Evolutionary conservation across 495 filamentous ascomycete species (phyloP), one percentile per base, ranked within the genome.

Genomic region (Friedmanniomyces simplex): DNA sequence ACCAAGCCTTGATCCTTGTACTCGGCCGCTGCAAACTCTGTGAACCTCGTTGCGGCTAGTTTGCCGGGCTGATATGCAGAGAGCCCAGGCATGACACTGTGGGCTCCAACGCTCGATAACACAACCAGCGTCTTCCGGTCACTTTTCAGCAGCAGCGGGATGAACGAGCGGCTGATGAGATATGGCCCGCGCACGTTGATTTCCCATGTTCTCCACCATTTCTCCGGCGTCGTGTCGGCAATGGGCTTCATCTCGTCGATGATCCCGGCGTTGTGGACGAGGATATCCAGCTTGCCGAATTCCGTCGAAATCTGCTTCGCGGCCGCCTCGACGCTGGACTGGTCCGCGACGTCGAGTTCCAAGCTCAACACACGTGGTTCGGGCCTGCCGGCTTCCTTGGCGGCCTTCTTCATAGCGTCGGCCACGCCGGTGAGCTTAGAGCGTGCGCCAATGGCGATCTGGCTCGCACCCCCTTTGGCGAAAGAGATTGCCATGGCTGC

Each of bases 251-350:
- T 74, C 1, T 55, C 32, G 21, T 72, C 68, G 13, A 78, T 59
- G 36, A 66, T 60, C 16, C 73, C 80, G 0, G 79, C 77, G 49
- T 82, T 81, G 62, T 79, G 80, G 57, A 82, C 66, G 16, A 83
- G 62, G 37, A 82, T 72, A 50, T 83, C 79, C 0, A 81, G 55
- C 1, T 64, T 63, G 2, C 72, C 72, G 54, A 67, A 64, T 0
- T 39, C 45, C 39, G 66, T 28, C 21, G 69, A 66, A 5, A 71
- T 61, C 8, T 65, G 30, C 5, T 65, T 53, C 4, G 66, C 72
- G 0, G 69, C 71, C 0, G 53, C 60, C 1, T 68, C 68, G 6
- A 79, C 74, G 49, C 61, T 70, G 1, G 64, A 61, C 20, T 59
- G 54, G 42, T 68, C 66, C 7, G 72, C 66, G 20, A 79, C 72